A percentile compares a stretch with the other conserved stretches of the same genome.
phyloP scores from a whole-genome alignment of 176 grass and related monocot species.

The Triticum aestivum region IWGSC_CS_RefSeq_v2.1 NC_057799.1:90189536-90190035 shows the following conservation, averaged over 20 bases:
- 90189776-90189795: slow-evolving; percentile 54
- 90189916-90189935: slow-evolving; percentile 90
- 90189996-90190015: slow-evolving; percentile 81
- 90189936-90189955: slow-evolving; percentile 92
- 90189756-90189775: slow-evolving; percentile 99
- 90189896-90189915: slow-evolving; percentile 98
- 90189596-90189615: slow-evolving; percentile 93
- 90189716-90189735: slow-evolving; percentile 90
- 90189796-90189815: slow-evolving; percentile 18
- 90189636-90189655: slow-evolving; percentile 96
- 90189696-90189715: slow-evolving; percentile 82
- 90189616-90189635: slow-evolving; percentile 97
- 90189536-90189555: slow-evolving; percentile 97
- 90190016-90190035: slow-evolving; percentile 99
- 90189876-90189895: slow-evolving; percentile 91
- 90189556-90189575: slow-evolving; percentile 98
- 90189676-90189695: slow-evolving; percentile 81
- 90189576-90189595: slow-evolving; percentile 85
- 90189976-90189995: slow-evolving; percentile 93
- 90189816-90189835: background rate
- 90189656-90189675: slow-evolving; percentile 90
- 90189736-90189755: slow-evolving; percentile 99
- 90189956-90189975: slow-evolving; percentile 95
- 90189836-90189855: slow-evolving; percentile 44
- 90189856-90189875: slow-evolving; percentile 90